Evolutionary conservation across 208 protist genomes (phyloP).

Genomic region (Trypanosoma caninum): DNA sequence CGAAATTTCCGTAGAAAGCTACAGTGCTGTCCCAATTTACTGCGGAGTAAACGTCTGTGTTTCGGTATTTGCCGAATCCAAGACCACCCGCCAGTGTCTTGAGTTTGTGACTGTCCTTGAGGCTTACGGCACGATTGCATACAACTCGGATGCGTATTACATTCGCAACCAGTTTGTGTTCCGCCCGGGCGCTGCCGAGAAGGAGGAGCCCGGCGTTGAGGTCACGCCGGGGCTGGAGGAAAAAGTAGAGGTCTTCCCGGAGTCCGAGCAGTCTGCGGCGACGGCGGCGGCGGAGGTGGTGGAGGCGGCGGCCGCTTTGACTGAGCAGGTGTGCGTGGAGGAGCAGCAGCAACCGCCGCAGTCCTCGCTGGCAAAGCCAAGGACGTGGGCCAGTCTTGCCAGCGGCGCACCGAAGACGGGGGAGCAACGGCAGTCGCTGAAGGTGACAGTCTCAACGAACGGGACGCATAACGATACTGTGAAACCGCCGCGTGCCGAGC

Average conservation of each 20-base stretch:
- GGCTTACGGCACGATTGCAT: conserved; percentile 40
- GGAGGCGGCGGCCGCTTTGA: neutral
- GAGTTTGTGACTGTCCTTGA: conserved; percentile 75
- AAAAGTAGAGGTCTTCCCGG: conserved; percentile 27
- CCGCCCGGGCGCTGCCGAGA: conserved; percentile 50
- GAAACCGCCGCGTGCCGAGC: conserved; percentile 9
- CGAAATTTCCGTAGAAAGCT: conserved; percentile 67
- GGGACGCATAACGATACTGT: conserved; percentile 19
- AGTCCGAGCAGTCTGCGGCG: conserved; percentile 1
- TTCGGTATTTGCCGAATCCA: conserved; percentile 42
- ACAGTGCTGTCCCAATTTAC: conserved; percentile 58
- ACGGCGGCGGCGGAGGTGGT: conserved; percentile 12
- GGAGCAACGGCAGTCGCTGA: conserved; percentile 26
- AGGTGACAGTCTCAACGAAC: conserved; percentile 37
- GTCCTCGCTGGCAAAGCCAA: conserved; percentile 29
- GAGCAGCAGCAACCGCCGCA: conserved; percentile 4
- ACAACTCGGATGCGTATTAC: conserved; percentile 61
- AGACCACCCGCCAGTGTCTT: conserved; percentile 65
- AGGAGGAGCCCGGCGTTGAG: conserved; percentile 32
- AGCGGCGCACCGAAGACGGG: conserved; percentile 32
- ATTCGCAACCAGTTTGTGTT: conserved; percentile 78
- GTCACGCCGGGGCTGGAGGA: conserved; percentile 22
- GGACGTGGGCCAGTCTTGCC: conserved; percentile 67
- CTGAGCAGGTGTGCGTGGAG: neutral
- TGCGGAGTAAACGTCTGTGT: conserved; percentile 72